phyloP scores from a whole-genome alignment of 352 stramenopile species.

The Pythium pyrilobum region DNA sequence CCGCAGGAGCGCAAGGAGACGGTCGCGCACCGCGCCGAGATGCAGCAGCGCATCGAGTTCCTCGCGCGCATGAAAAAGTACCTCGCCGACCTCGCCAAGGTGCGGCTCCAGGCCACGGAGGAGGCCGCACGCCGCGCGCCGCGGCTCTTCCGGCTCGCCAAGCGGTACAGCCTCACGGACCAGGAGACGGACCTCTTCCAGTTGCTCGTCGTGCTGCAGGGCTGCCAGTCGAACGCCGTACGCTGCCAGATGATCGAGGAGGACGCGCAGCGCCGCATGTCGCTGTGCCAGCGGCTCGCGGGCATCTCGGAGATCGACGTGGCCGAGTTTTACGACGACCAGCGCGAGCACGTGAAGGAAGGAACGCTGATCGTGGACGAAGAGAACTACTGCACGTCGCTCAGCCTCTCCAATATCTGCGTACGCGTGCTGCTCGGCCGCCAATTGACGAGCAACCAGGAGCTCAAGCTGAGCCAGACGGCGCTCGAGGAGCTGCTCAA shows the following conservation, averaged over 20 bases:
- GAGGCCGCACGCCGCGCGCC: slow-evolving; percentile 32
- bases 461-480: slow-evolving; percentile 83
- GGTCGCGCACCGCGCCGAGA: slow-evolving; percentile 59
- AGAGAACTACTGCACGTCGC: slow-evolving; percentile 72
- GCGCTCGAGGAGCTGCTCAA: slow-evolving; percentile 72
- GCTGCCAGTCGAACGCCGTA: slow-evolving; percentile 80
- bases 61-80: slow-evolving; percentile 57
- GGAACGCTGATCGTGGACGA: slow-evolving; percentile 78
- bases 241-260: slow-evolving; percentile 84
- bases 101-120: slow-evolving; percentile 43
- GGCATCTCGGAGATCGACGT: slow-evolving; percentile 85
- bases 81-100: slow-evolving; percentile 44
- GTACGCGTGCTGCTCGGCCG: slow-evolving; percentile 74
- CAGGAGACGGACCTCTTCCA: slow-evolving; percentile 76
- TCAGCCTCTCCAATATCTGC: slow-evolving; percentile 79
- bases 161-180: slow-evolving; percentile 68
- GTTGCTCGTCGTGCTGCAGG: slow-evolving; percentile 76
- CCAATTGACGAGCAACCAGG: slow-evolving; percentile 73
- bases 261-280: slow-evolving; percentile 67
- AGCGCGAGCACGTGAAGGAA: slow-evolving; percentile 85
- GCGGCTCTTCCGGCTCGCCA: slow-evolving; percentile 66
- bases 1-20: slow-evolving; percentile 40
- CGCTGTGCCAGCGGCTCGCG: slow-evolving; percentile 68
- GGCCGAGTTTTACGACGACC: slow-evolving; percentile 79
- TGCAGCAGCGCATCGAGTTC: slow-evolving; percentile 74